Evolutionary conservation across 2,329 filamentous ascomycete species (phyloP).

Genomic region (Ambrosiella xylebori): DNA sequence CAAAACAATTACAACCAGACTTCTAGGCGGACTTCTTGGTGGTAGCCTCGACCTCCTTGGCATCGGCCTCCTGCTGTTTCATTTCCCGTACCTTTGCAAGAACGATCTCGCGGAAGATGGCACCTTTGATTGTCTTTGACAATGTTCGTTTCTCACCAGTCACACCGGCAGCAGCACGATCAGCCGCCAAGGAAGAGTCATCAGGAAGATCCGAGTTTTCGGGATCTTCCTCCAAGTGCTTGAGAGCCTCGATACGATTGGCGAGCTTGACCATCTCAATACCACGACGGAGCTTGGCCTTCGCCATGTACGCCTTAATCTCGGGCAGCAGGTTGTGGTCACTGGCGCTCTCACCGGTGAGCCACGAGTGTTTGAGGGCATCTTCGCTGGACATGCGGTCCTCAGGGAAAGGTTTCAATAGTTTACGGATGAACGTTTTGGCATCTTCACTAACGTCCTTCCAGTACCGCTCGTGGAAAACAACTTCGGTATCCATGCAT

Average conservation of each 20-base stretch:
- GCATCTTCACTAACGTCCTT: slow-evolving; percentile 90
- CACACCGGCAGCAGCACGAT: slow-evolving; percentile 16
- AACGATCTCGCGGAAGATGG: slow-evolving; percentile 89
- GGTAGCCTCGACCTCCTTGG: slow-evolving; percentile 40
- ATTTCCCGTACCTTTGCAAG: slow-evolving; percentile 83
- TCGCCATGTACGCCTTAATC: slow-evolving; percentile 83
- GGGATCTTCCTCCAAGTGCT: slow-evolving; percentile 72
- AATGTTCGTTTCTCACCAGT: slow-evolving; percentile 24
- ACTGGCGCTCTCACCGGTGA: slow-evolving; percentile 76
- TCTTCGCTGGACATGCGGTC: slow-evolving; percentile 63
- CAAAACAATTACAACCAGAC: not conserved
- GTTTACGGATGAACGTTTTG: slow-evolving; percentile 75
- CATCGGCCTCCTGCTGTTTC: slow-evolving; percentile 67
- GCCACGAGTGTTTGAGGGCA: slow-evolving; percentile 70
- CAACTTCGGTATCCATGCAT: slow-evolving; percentile 64
- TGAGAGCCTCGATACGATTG: slow-evolving; percentile 88
- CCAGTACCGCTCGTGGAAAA: slow-evolving; percentile 98
- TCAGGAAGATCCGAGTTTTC: slow-evolving; percentile 55
- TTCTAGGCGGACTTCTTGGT: slow-evolving; percentile 20
- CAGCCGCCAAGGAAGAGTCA: slow-evolving; percentile 40
- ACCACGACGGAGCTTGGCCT: slow-evolving; percentile 75
- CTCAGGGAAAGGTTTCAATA: slow-evolving; percentile 64
- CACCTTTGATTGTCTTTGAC: slow-evolving; percentile 36
- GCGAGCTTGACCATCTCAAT: slow-evolving; percentile 93
- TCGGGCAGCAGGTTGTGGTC: slow-evolving; percentile 93